Evolutionary conservation across 2,329 filamentous ascomycete genomes (phyloP), one percentile per base, ranked within the genome.

Genomic region (Triangularia verruculosa): DNA sequence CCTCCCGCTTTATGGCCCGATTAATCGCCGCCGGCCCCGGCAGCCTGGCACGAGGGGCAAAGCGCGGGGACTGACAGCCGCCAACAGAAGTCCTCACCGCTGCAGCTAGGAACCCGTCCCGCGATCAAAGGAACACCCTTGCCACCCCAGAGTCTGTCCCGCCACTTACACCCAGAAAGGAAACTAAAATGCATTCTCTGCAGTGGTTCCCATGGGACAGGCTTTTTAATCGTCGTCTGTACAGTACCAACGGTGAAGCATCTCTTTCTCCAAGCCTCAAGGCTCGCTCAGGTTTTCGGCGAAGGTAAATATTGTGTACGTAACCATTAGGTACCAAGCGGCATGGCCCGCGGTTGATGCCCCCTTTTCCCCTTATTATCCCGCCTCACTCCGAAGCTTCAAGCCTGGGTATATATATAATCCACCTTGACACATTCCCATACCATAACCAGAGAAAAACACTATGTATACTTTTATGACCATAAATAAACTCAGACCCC

Each of bases 1-100:
- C 51, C 51, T 54, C n/a, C 39, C n/a, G 39, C 51, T 54, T 54
- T 54, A 54, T 54, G 25, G 22, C 20, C 51, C 51, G 51, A 25
- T 25, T 54, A 24, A 54, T 54, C 25, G 24, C 51, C 51, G 51
- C 51, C 20, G 5, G 51, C 22, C 51, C 51, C 51, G 17, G 15
- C 51, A 53, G 51, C 8, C 51, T 28, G 22, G 51, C 51, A 54
- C 22, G 51, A 54, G 51, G 51, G 51, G 51, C 25, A 25, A 24
- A 24, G 11, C 51, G 51, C 51, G 20, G 24, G 51, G 51, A 28
- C 15, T 54, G 51, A 27, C 22, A 54, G 22, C 22, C 51, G 22
- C 25, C 51, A n/a, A n/a, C n/a, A 54, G 51, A 24, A 28, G 22
- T 25, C 22, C 22, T 47, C 39, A 28, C 27, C 27, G 27, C 27